phyloP scores from a whole-genome alignment of 352 stramenopile species.

The Phytophthora palmivora region DNA sequence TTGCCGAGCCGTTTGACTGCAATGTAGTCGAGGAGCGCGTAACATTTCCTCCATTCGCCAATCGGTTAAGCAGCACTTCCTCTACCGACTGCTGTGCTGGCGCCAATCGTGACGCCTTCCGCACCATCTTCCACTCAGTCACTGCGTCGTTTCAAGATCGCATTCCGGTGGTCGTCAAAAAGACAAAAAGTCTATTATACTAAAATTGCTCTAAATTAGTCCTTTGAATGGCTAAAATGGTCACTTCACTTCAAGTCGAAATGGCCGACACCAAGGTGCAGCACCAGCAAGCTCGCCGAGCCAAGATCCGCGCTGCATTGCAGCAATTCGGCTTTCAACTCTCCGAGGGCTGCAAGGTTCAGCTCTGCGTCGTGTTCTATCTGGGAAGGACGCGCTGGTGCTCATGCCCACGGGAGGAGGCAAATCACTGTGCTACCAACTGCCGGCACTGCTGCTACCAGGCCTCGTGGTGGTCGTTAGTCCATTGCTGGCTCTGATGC shows the following conservation, averaged over 20 bases:
- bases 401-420: conserved; percentile 97
- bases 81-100: conserved; percentile 68
- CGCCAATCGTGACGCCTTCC: conserved; percentile 60
- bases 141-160: conserved; percentile 22
- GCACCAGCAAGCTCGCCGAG: conserved; percentile 44
- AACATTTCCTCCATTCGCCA: conserved; percentile 33
- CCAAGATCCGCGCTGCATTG: conserved; percentile 57
- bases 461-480: conserved; percentile 90
- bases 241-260: conserved; percentile 18
- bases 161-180: conserved; percentile 7
- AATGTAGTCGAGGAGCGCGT: conserved; percentile 10
- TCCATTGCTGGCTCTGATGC: conserved; percentile 90
- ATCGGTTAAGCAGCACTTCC: conserved; percentile 67
- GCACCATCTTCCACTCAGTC: conserved; percentile 49
- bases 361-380: conserved; percentile 53
- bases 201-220: too few relatives aligned
- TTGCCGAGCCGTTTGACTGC: not conserved
- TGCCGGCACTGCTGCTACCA: conserved; percentile 76
- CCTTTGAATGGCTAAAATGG: conserved; percentile 2
- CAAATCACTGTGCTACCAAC: conserved; percentile 98
- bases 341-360: conserved; percentile 53
- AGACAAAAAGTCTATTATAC: too few relatives aligned
- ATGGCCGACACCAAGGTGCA: conserved; percentile 22
- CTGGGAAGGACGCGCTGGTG: conserved; percentile 71
- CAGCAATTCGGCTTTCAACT: conserved; percentile 51